Conservation (phyloP, 306 rosid genomes). For the Delonix regia region DNA sequence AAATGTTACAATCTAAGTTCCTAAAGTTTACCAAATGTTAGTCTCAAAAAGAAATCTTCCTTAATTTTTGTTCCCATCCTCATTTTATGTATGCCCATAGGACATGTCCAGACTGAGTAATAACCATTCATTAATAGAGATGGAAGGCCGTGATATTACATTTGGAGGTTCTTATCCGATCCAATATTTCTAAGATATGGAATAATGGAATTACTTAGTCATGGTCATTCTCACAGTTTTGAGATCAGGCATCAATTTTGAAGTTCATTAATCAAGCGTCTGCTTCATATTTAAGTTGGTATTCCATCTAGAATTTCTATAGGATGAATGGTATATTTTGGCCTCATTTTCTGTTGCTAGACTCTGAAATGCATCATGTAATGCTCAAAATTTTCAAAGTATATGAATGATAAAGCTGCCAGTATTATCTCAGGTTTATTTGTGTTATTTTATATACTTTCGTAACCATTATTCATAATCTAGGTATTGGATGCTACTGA, state of each 20-base stretch:
- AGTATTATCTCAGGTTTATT: not conserved
- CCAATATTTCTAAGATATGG: conserved; percentile 2
- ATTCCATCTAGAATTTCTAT: not conserved
- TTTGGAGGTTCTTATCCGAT: not conserved
- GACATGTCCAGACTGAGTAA: not conserved
- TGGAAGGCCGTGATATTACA: not conserved
- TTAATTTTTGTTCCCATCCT: not conserved
- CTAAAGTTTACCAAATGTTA: not conserved
- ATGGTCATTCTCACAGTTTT: conserved; percentile 14
- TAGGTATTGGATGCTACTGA: conserved; percentile 99
- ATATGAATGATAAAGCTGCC: not conserved
- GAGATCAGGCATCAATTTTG: not conserved
- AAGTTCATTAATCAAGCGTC: not conserved
- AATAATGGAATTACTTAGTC: not conserved
- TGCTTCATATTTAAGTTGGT: not conserved
- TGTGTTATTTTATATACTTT: conserved; percentile 9
- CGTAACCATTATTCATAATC: conserved; percentile 22
- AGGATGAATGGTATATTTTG: not conserved
- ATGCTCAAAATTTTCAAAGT: not conserved
- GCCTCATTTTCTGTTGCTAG: not conserved
- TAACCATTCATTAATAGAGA: not conserved
- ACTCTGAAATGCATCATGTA: not conserved
- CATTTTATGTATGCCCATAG: not conserved
- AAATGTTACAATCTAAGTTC: not conserved
- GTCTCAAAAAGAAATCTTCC: not conserved